Evolutionary conservation across 805 yeast genomes (phyloP).

Genomic region (Torulaspora delbrueckii): DNA sequence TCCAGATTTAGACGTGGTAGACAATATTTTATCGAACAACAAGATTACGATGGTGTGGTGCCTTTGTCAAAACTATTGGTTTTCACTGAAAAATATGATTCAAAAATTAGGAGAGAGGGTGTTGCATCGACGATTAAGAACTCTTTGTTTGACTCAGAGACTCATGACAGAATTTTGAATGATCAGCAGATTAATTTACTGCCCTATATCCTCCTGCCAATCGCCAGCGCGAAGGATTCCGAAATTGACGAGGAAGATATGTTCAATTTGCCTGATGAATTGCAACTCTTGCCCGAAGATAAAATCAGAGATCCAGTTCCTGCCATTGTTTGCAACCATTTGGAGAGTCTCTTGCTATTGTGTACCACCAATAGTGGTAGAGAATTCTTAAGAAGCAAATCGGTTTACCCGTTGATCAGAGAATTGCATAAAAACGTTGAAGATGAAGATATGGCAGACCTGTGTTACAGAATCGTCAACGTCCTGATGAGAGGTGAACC

Average conservation of each 20-base stretch:
- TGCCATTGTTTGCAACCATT: conserved; percentile 61
- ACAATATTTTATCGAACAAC: conserved; percentile 66
- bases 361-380: conserved; percentile 73
- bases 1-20: conserved; percentile 75
- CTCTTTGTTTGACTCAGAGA: conserved; percentile 70
- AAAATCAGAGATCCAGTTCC: conserved; percentile 69
- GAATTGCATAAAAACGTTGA: conserved; percentile 66
- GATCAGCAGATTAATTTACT: conserved; percentile 66
- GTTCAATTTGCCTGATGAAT: conserved; percentile 81
- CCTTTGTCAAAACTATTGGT: conserved; percentile 79
- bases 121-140: conserved; percentile 91
- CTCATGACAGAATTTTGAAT: conserved; percentile 55
- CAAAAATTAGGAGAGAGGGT: conserved; percentile 81
- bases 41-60: conserved; percentile 66
- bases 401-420: conserved; percentile 81
- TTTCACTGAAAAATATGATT: conserved; percentile 75
- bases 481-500: conserved; percentile 90
- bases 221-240: conserved; percentile 66
- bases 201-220: conserved; percentile 76
- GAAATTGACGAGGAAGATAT: conserved; percentile 79
- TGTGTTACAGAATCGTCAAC: conserved; percentile 82
- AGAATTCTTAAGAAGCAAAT: conserved; percentile 69
- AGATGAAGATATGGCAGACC: conserved; percentile 50
- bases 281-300: conserved; percentile 71
- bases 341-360: conserved; percentile 74